phyloP scores from a whole-genome alignment of 495 filamentous ascomycete genomes.

The Hypoxylon lenormandii region DNA sequence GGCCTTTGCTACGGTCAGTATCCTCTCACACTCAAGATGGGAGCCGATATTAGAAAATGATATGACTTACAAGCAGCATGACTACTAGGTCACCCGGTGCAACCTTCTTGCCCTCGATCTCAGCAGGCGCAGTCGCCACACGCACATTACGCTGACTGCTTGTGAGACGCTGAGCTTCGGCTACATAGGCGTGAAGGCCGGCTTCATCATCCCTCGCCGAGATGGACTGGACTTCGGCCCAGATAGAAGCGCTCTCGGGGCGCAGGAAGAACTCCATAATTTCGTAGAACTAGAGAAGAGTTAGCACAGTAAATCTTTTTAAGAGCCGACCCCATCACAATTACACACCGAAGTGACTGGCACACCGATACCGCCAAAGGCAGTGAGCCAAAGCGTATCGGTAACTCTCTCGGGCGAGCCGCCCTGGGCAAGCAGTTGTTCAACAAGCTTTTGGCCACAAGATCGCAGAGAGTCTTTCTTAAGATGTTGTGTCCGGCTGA shows the following conservation, averaged over 20 bases:
- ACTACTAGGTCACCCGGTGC: slow-evolving; percentile 47
- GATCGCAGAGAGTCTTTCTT: slow-evolving; percentile 47
- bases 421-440: slow-evolving; percentile 44
- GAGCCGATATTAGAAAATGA: not conserved
- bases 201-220: slow-evolving; percentile 54
- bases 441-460: slow-evolving; percentile 47
- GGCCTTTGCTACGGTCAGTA: slow-evolving; percentile 34
- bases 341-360: slow-evolving; percentile 52
- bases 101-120: slow-evolving; percentile 47
- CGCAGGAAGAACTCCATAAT: slow-evolving; percentile 60
- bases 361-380: slow-evolving; percentile 55
- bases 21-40: not conserved
- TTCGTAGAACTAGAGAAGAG: slow-evolving; percentile 55
- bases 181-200: slow-evolving; percentile 44
- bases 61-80: slow-evolving; percentile 50
- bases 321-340: too few species aligned
- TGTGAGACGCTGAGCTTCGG: slow-evolving; percentile 51
- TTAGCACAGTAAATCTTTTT: slow-evolving; percentile 27
- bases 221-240: slow-evolving; percentile 62
- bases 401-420: slow-evolving; percentile 47
- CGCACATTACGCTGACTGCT: slow-evolving; percentile 48
- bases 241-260: slow-evolving; percentile 60
- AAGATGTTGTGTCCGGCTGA: slow-evolving; percentile 29
- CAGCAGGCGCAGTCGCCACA: slow-evolving; percentile 37
- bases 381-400: slow-evolving; percentile 52